Conservation (phyloP, 164 flowering plant genomes). For the Berberis vulgaris region DNA sequence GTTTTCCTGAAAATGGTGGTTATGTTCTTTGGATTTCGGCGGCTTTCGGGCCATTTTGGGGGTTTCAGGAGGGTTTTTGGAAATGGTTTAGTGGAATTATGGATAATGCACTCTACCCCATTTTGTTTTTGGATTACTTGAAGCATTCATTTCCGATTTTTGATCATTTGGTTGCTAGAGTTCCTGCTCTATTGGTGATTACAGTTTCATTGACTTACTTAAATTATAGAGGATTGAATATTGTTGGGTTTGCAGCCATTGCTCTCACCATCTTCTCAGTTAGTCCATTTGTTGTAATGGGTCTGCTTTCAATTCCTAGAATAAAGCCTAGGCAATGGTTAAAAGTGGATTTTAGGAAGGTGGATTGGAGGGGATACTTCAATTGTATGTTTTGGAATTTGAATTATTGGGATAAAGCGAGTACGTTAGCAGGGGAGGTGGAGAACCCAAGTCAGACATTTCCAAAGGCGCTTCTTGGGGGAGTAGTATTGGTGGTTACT, state of each 20-base stretch:
- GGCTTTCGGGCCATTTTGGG: slow-evolving; percentile 93
- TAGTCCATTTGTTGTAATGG: slow-evolving; percentile 63
- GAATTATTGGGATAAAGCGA: slow-evolving; percentile 93
- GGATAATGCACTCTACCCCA: slow-evolving; percentile 88
- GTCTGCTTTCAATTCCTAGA: slow-evolving; percentile 52
- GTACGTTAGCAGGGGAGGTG: slow-evolving; percentile 82
- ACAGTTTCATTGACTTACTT: slow-evolving; percentile 66
- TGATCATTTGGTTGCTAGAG: slow-evolving; percentile 34
- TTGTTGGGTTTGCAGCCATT: slow-evolving; percentile 75
- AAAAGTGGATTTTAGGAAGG: slow-evolving; percentile 45
- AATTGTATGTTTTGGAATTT: slow-evolving; percentile 89
- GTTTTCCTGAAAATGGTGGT: slow-evolving; percentile 83
- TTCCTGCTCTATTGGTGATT: slow-evolving; percentile 64
- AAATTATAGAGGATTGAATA: slow-evolving; percentile 69
- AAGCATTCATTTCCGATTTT: slow-evolving; percentile 68
- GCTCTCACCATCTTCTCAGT: slow-evolving; percentile 67
- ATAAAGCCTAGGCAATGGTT: slow-evolving; percentile 54
- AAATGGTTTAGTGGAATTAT: slow-evolving; percentile 94
- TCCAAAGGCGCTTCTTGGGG: slow-evolving; percentile 73
- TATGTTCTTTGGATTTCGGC: slow-evolving; percentile 84
- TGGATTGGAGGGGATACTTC: slow-evolving; percentile 79
- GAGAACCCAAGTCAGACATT: slow-evolving; percentile 61
- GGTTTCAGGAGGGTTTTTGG: slow-evolving; percentile 90
- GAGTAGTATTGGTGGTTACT: slow-evolving; percentile 56
- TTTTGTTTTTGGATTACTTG: slow-evolving; percentile 78